These are phyloP conservation scores for Pyrenophora graminea DNA, from an alignment of 2,329 filamentous ascomycete species.

Conservation along the genomic window DNA sequence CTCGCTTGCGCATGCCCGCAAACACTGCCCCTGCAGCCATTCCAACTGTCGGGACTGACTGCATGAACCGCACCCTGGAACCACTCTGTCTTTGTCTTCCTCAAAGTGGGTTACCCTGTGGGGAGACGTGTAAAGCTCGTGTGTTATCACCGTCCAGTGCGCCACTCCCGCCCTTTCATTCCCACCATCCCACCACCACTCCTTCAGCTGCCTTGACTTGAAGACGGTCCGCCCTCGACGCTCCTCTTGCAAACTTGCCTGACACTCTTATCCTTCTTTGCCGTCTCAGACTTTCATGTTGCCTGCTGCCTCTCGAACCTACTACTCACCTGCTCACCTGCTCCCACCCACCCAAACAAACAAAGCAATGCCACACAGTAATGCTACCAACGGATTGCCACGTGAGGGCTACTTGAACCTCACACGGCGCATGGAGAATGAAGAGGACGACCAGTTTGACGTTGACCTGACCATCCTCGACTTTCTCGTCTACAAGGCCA, in stretches of 20 bases:
- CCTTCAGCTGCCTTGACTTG: slow-evolving; percentile 8
- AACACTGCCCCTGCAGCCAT: slow-evolving; percentile 17
- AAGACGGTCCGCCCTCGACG: slow-evolving; percentile 12
- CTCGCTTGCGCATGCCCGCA: slow-evolving; percentile 26
- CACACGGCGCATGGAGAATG: slow-evolving; percentile 40
- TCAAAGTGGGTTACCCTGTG: slow-evolving; percentile 4
- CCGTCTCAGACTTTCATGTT: slow-evolving; percentile 14
- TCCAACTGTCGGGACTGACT: slow-evolving; percentile 12
- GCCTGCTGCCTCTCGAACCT: slow-evolving; percentile 14
- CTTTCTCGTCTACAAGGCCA: slow-evolving; percentile 57
- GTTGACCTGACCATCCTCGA: slow-evolving; percentile 62
- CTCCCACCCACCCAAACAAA: slow-evolving; percentile 26
- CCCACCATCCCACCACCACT: neutral
- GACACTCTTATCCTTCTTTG: neutral
- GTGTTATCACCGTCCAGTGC: slow-evolving; percentile 11
- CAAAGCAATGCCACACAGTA: slow-evolving; percentile 27
- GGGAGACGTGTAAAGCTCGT: slow-evolving; percentile 13
- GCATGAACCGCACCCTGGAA: slow-evolving; percentile 28
- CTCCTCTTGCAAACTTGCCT: slow-evolving; percentile 7
- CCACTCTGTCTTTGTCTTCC: slow-evolving; percentile 12
- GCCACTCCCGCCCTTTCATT: slow-evolving; percentile 3
- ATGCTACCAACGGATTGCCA: slow-evolving; percentile 24
- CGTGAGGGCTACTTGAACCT: slow-evolving; percentile 38
- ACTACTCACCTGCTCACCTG: slow-evolving; percentile 1
- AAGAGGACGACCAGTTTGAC: slow-evolving; percentile 49